Evolutionary conservation across 1,284 basidiomycete genomes (phyloP).

Genomic region (Rhodotorula sp.): DNA sequence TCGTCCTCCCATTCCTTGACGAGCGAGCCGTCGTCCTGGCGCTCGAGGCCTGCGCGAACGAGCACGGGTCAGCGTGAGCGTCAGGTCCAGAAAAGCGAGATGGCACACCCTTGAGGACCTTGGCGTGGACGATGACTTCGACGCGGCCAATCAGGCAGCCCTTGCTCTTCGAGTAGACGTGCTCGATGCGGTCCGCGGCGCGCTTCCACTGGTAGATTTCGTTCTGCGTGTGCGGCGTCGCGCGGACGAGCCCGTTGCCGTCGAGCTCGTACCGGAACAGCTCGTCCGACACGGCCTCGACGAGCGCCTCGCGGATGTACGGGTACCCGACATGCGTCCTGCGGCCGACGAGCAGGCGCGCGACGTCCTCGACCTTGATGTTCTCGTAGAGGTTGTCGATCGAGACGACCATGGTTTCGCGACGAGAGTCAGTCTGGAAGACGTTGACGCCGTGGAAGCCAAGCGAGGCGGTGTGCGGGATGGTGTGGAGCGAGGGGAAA

Average conservation of each 20-base stretch:
- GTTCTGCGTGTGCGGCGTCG: slow-evolving; percentile 58
- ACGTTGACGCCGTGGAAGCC: slow-evolving; percentile 90
- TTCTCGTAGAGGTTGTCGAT: slow-evolving; percentile 70
- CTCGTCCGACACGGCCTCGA: slow-evolving; percentile 82
- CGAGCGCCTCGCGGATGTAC: slow-evolving; percentile 87
- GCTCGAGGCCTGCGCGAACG: slow-evolving; percentile 66
- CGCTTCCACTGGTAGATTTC: slow-evolving; percentile 65
- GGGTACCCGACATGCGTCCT: slow-evolving; percentile 88
- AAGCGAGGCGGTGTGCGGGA: slow-evolving; percentile 75
- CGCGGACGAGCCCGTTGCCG: slow-evolving; percentile 30
- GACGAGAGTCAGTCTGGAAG: slow-evolving; percentile 84
- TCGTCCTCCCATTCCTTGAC: slow-evolving; percentile 95
- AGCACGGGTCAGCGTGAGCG: slow-evolving; percentile 47
- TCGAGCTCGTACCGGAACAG: slow-evolving; percentile 80
- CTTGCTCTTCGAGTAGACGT: slow-evolving; percentile 82
- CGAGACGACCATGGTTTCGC: slow-evolving; percentile 89
- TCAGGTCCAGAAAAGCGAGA: slow-evolving; percentile 13
- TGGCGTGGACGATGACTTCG: slow-evolving; percentile 77
- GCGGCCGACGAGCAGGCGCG: slow-evolving; percentile 71
- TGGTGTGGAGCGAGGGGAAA: slow-evolving; percentile 90
- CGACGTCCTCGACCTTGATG: slow-evolving; percentile 71
- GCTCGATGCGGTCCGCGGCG: slow-evolving; percentile 77
- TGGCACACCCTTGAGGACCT: slow-evolving; percentile 66
- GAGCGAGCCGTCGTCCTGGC: slow-evolving; percentile 82
- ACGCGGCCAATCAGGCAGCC: slow-evolving; percentile 83